Conservation (phyloP, 108 stramenopile genomes). For the Nannochloropsis granulata region DNA sequence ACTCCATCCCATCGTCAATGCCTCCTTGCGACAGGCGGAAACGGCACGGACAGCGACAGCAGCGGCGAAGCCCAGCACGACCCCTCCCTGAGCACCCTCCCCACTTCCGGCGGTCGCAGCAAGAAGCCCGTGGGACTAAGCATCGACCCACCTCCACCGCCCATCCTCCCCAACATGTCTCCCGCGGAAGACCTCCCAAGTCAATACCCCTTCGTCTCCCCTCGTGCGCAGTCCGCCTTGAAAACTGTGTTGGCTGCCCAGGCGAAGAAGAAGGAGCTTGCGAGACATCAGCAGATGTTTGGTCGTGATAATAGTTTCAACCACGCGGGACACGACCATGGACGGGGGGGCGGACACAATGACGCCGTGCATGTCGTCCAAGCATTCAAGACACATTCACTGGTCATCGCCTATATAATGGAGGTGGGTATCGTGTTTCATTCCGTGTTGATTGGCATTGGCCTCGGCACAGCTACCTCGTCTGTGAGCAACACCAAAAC, state of each 20-base stretch:
- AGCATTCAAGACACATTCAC: neutral
- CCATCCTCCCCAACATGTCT: neutral
- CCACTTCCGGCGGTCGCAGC: neutral
- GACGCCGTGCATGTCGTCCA: neutral
- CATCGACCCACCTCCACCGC: neutral
- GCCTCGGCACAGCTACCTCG: neutral
- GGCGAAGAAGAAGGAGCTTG: neutral
- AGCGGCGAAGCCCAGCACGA: neutral
- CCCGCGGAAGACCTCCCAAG: neutral
- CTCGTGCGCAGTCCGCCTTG: neutral
- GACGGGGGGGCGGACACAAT: neutral
- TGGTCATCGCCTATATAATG: neutral
- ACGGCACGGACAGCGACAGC: neutral
- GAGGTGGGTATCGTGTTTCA: neutral
- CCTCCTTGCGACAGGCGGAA: neutral
- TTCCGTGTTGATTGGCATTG: neutral
- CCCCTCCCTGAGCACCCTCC: neutral
- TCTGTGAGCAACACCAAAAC: neutral
- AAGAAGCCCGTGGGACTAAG: neutral
- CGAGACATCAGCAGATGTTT: neutral
- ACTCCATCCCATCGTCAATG: neutral
- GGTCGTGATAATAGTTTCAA: neutral
- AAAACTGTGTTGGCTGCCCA: neutral
- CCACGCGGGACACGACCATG: neutral
- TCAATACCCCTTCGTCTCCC: neutral